Evolutionary conservation across 1,284 basidiomycete species (phyloP).

Genomic region (Fomitopsis pinicola): DNA sequence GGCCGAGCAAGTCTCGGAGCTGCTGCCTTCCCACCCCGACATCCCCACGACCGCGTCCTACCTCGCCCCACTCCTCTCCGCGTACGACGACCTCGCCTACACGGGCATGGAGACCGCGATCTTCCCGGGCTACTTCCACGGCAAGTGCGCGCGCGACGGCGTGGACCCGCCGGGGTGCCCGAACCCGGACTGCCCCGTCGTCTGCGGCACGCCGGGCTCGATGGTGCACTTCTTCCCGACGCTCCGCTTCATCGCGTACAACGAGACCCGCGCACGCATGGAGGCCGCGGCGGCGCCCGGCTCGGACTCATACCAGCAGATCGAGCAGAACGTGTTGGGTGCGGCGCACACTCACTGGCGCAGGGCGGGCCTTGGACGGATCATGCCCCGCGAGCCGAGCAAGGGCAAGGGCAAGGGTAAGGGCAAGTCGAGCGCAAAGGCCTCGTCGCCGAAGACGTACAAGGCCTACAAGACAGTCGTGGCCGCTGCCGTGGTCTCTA

Average conservation of each 20-base stretch:
- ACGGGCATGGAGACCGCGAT: slow-evolving; percentile 44
- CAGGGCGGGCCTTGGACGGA: slow-evolving; percentile 2
- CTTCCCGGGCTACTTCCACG: slow-evolving; percentile 67
- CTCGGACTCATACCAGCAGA: slow-evolving; percentile 36
- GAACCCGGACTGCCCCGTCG: slow-evolving; percentile 70
- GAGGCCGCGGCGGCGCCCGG: slow-evolving; percentile 31
- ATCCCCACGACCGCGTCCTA: slow-evolving; percentile 29
- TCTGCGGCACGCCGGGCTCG: slow-evolving; percentile 78
- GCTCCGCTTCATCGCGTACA: slow-evolving; percentile 47
- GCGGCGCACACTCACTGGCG: slow-evolving; percentile 15
- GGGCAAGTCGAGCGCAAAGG: neutral
- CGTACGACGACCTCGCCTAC: slow-evolving; percentile 43
- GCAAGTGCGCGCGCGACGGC: slow-evolving; percentile 62
- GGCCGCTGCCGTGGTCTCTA: too few relatives aligned
- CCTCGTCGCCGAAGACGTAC: neutral
- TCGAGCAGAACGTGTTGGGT: slow-evolving; percentile 35
- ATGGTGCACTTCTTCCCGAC: slow-evolving; percentile 60
- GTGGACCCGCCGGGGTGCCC: slow-evolving; percentile 65
- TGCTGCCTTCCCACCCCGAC: slow-evolving; percentile 30
- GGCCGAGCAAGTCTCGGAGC: slow-evolving; percentile 33
- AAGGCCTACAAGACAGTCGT: neutral
- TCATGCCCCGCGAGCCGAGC: slow-evolving; percentile 7
- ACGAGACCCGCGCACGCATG: slow-evolving; percentile 36
- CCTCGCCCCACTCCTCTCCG: slow-evolving; percentile 41
- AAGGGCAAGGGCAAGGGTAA: slow-evolving; percentile 7